Base-by-base conservation (phyloP, 805 yeast species). In the Cyberlindnera suaveolens region DNA sequence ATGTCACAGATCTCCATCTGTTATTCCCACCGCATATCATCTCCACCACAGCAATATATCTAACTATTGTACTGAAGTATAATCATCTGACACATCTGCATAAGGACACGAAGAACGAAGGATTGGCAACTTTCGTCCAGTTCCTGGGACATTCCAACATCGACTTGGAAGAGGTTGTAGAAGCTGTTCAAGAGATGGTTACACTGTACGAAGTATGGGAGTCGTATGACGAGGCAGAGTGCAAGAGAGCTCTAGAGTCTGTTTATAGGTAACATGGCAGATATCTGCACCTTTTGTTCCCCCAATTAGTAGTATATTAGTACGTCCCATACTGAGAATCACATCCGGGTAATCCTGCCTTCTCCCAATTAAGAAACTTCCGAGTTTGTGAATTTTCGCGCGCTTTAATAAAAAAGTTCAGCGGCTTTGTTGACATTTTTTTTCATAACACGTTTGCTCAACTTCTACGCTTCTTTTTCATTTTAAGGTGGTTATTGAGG, bases 1-100 rank as follows among this genome's bases (percentile, higher is more conserved):
- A 85, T 61, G 80, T 88, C 36, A 88, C 96, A 1, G 98, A 93
- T 60, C 67, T 86, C 15, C 91, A 87, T 44, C 63, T 93, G 38
- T 60, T 90, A 14, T 82, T 78, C 49, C 91, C 98, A 0, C 99
- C 99, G 0, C 96, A 90, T 64, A 77, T 89, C 10, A 75, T 90
- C 8, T 95, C 97, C 3, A 64, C 84, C 33, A 78, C 93, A 0
- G 77, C 96, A 10, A 66, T 90, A n/a, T 89, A 87, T 63, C 70
- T 90, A 42, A 82, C 95, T 0, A 66, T 87, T 1, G 79, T 84
- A 19, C 61, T 85, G 37, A 74, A 74, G 48, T 67, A 65, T 41
- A 53, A 56, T 33, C 48, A 52, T 39, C 44, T 53, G 34, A 41
- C 52, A 37, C 45, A 54, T 29, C 31, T 46, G 15, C 45, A 52